Percentiles rank a stretch among this genome's conserved stretches.
Evolutionary conservation across 805 yeast species (phyloP).

Genomic region (Babjeviella inositovora): DNA sequence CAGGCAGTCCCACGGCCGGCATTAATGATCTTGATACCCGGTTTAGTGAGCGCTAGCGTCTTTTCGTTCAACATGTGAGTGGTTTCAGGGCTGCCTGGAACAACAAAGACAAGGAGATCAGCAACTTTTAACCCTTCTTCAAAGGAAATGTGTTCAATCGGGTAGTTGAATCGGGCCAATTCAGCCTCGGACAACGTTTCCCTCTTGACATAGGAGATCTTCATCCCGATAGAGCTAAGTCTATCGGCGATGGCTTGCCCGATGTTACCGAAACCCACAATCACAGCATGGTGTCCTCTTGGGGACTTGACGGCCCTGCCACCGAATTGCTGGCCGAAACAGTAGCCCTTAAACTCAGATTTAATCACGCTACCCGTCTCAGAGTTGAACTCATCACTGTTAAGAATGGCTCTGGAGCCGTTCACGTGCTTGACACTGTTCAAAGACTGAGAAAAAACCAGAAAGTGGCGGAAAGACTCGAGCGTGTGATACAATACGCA

Average conservation of each 20-base stretch:
- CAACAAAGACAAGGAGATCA: slow-evolving; percentile 48
- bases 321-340: slow-evolving; percentile 21
- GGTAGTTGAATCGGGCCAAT: slow-evolving; percentile 6
- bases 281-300: slow-evolving; percentile 29
- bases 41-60: slow-evolving; percentile 10
- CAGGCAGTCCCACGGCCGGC: slow-evolving; percentile 23
- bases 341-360: slow-evolving; percentile 9
- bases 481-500: slow-evolving; percentile 19
- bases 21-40: slow-evolving; percentile 20
- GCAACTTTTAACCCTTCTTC: slow-evolving; percentile 19
- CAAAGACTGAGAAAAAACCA: slow-evolving; percentile 6
- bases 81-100: slow-evolving; percentile 50
- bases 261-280: slow-evolving; percentile 48
- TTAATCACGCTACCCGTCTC: slow-evolving; percentile 13
- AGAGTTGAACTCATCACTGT: slow-evolving; percentile 8
- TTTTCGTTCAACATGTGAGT: slow-evolving; percentile 13
- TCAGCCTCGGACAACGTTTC: slow-evolving; percentile 13
- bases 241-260: slow-evolving; percentile 37
- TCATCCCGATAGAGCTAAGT: slow-evolving; percentile 37
- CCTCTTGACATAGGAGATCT: slow-evolving; percentile 38
- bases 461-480: slow-evolving; percentile 19
- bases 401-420: slow-evolving; percentile 9
- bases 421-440: slow-evolving; percentile 13
- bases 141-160: slow-evolving; percentile 24
- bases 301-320: slow-evolving; percentile 25